phyloP scores from a whole-genome alignment of 305 asterid genomes.

The Solanum hybrid region DNA sequence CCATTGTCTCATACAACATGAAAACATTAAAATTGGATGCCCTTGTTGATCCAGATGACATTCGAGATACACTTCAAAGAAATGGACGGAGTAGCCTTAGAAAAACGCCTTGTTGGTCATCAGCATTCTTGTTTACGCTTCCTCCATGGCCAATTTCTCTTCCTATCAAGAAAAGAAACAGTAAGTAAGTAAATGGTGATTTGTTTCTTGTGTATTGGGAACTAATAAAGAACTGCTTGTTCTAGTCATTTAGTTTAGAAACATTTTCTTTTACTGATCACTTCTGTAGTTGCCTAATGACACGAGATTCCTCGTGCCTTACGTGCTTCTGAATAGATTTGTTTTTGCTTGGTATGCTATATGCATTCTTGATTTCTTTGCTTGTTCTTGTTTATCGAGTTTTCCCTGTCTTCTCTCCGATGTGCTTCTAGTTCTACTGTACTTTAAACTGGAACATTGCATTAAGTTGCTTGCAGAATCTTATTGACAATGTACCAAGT shows the following conservation, averaged over 20 bases:
- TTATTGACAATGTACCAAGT: background rate
- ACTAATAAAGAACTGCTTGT: background rate
- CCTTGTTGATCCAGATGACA: background rate
- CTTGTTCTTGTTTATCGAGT: background rate
- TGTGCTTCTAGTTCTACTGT: background rate
- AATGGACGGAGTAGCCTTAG: background rate
- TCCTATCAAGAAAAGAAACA: background rate
- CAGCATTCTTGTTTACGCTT: background rate
- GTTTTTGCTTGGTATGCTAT: background rate
- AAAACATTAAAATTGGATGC: background rate
- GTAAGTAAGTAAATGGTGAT: background rate
- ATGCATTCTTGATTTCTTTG: background rate
- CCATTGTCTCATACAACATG: background rate
- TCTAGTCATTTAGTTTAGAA: background rate
- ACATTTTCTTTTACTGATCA: background rate
- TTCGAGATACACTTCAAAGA: background rate
- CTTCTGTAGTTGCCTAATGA: background rate
- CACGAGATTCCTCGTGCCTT: background rate
- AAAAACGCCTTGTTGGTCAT: background rate
- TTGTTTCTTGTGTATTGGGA: background rate
- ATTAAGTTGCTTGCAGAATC: background rate
- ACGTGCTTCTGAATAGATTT: background rate
- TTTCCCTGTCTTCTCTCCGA: background rate
- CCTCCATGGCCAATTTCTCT: slow-evolving; percentile 9
- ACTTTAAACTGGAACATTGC: background rate